phyloP scores from a whole-genome alignment of 129 eudicot species.

The Chrysanthemum lavandulifolium region DNA sequence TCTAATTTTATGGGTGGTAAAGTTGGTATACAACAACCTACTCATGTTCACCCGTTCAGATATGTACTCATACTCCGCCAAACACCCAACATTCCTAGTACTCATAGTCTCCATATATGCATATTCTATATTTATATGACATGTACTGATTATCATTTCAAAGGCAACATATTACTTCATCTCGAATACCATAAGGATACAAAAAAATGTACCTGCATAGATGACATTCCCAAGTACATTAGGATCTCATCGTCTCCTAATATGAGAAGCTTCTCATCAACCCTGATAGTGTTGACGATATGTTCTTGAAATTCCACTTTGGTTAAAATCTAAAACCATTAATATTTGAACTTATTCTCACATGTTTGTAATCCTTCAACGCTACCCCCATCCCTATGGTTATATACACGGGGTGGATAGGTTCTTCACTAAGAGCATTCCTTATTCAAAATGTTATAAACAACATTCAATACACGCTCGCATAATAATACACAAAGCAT shows the following conservation, averaged over 20 bases:
- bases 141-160: too few relatives aligned
- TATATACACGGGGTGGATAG: constrained; percentile 55
- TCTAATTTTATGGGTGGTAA: too few relatives aligned
- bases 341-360: constrained; percentile 11
- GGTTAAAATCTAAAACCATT: background rate
- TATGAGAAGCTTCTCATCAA: constrained; percentile 47
- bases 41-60: too few relatives aligned
- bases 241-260: constrained; percentile 72
- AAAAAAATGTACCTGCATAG: constrained; percentile 72
- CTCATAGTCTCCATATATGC: too few relatives aligned
- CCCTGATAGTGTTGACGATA: constrained; percentile 58
- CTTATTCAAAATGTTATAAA: constrained; percentile 46
- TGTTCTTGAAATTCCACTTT: constrained; percentile 56
- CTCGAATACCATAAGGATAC: too few relatives aligned
- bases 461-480: constrained; percentile 49
- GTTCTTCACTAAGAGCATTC: constrained; percentile 34
- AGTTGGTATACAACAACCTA: too few relatives aligned
- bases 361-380: constrained; percentile 52
- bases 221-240: constrained; percentile 99
- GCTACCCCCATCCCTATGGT: constrained; percentile 58
- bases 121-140: too few relatives aligned
- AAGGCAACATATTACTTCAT: background rate
- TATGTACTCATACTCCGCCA: too few relatives aligned
- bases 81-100: too few relatives aligned
- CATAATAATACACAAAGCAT: background rate